Base-by-base conservation (phyloP, 108 stramenopile species). In the Fragilaria crotonensis region DNA sequence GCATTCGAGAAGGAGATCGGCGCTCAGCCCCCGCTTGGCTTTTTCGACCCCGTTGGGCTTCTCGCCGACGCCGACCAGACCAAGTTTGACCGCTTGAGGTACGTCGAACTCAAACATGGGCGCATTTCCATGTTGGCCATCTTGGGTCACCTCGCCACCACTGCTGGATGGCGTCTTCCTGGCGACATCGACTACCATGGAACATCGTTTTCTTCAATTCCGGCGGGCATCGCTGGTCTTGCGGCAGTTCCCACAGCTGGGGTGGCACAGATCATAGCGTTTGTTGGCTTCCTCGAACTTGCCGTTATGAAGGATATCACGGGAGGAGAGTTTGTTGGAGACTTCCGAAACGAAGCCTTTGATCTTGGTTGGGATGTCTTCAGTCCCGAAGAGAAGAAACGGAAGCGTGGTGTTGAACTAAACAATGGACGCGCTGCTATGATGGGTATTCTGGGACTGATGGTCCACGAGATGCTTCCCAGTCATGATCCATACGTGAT, bases 341-440 rank as follows among this genome's bases (percentile, higher is more conserved):
- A 75, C 47, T 72, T 68, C 52, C 70, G 74, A 31, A 79, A 79
- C 52, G 67, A 70, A 9, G 32, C 47, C 44, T 33, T 75, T 47
- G 73, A 79, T 44, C 63, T 69, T 44, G 76, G 72, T 0, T 73
- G 72, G 71, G 76, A 73, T 28, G 25, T 28, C 17, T 59, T 55
- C 11, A 48, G 60, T 28, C 45, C 52, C 17, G 74, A 79, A 44
- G 57, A 64, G 52, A 44, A 75, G 61, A 33, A 19, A 26, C 52
- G 30, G 11, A 80, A 83, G 68, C 76, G 76, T 51, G 71, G 65
- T 27, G 73, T 81, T 33, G 94, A 95, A 70, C 70, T 95, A 53
- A 95, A 95, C 80, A 88, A 95, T 63, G 94, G 94, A 36, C 82
- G 94, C 54, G 89, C 90, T 32, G 94, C 94, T 21, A 73, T 78